Conservation (phyloP, 2,329 filamentous ascomycete species). For the Fonsecaea pedrosoi region DNA sequence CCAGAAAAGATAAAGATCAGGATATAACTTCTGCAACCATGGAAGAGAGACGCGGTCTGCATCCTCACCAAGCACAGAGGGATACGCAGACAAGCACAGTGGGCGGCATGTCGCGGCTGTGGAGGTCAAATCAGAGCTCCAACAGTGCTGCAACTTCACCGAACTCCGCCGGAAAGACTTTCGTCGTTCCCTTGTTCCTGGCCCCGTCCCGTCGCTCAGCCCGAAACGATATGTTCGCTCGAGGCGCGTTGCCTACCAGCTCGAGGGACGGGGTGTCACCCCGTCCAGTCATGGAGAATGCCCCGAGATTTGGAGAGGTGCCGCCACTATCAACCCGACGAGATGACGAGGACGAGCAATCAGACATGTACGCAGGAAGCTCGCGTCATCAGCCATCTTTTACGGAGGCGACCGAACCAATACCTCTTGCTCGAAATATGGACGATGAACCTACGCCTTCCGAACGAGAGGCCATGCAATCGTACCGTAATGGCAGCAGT, state of each 20-base stretch:
- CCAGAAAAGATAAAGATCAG: not conserved
- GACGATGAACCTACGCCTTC: constrained; percentile 18
- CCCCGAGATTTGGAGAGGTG: constrained; percentile 25
- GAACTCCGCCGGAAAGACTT: constrained; percentile 25
- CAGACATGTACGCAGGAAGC: constrained; percentile 30
- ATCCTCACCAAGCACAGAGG: constrained; percentile 4
- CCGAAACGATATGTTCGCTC: constrained; percentile 27
- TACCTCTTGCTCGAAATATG: constrained; percentile 17
- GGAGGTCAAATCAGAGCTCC: constrained; percentile 12
- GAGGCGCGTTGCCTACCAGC: constrained; percentile 23
- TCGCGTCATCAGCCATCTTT: not conserved
- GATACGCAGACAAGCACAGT: constrained; percentile 15
- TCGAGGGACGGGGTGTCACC: constrained; percentile 39
- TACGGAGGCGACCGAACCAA: not conserved
- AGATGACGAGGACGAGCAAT: constrained; percentile 21
- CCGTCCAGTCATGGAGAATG: constrained; percentile 40
- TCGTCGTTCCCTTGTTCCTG: constrained; percentile 31
- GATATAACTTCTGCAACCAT: not conserved
- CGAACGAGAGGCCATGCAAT: constrained; percentile 10
- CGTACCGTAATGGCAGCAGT: constrained; percentile 22
- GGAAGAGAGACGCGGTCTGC: constrained; percentile 9
- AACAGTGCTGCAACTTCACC: constrained; percentile 19
- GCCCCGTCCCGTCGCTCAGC: constrained; percentile 25
- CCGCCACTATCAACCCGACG: constrained; percentile 24
- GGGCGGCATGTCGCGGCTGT: constrained; percentile 25